phyloP scores from a whole-genome alignment of 2,329 filamentous ascomycete genomes.

The Orbilia javanica region DNA sequence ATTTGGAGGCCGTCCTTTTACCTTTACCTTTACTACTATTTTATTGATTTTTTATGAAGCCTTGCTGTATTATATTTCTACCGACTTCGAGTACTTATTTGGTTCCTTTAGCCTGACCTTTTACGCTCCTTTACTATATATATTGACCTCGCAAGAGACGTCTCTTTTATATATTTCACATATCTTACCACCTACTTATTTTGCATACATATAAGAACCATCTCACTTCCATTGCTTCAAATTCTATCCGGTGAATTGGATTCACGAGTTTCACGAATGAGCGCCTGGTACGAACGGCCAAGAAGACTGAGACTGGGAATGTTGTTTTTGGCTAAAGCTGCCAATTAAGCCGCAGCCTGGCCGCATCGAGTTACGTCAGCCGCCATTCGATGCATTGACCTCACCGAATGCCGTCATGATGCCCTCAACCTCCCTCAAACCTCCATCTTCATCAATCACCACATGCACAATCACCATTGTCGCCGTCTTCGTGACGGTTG shows the following conservation, averaged over 20 bases:
- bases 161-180: neutral
- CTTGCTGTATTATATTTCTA: slow-evolving; percentile 23
- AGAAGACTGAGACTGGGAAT: neutral
- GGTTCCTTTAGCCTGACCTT: neutral
- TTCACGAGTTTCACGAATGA: no score
- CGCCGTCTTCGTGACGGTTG: neutral
- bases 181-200: no score
- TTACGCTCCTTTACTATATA: neutral
- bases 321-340: neutral
- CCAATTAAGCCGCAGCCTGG: neutral
- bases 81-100: neutral
- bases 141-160: slow-evolving; percentile 9
- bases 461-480: neutral
- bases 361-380: slow-evolving; percentile 34
- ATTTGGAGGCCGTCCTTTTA: slow-evolving; percentile 6
- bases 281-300: no score
- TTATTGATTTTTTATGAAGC: neutral
- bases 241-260: neutral
- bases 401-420: slow-evolving; percentile 23
- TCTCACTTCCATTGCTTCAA: neutral
- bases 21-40: neutral
- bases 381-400: neutral
- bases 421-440: neutral
- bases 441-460: neutral
- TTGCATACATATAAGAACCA: neutral